Conservation (phyloP, 495 filamentous ascomycete genomes). For the Penicillium goetzii region DNA sequence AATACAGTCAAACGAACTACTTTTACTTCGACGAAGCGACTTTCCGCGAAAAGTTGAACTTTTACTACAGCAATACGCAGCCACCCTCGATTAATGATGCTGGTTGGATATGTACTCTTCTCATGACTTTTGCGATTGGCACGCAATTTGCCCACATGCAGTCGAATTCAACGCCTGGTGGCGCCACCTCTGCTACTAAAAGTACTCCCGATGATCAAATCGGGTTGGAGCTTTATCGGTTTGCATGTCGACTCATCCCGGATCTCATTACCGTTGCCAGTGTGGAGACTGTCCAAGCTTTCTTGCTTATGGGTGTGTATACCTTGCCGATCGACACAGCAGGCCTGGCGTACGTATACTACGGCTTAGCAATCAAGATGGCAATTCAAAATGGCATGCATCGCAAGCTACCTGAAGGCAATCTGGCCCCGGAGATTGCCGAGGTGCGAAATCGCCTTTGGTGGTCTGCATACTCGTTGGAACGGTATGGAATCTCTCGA, state of each 20-base stretch:
- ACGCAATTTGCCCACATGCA: slow-evolving; percentile 31
- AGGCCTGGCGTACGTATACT: not conserved
- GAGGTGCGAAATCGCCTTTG: slow-evolving; percentile 1
- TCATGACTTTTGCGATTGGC: slow-evolving; percentile 29
- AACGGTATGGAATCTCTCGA: not conserved
- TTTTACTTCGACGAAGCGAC: not conserved
- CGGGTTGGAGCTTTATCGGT: not conserved
- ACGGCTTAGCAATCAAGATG: not conserved
- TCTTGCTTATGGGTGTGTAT: not conserved
- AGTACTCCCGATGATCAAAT: not conserved
- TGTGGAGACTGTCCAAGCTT: slow-evolving; percentile 3
- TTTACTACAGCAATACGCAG: not conserved
- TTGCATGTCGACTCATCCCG: not conserved
- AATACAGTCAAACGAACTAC: not conserved
- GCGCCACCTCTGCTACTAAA: not conserved
- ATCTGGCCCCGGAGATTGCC: not conserved
- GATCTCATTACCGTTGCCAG: not conserved
- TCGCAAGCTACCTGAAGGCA: slow-evolving; percentile 1
- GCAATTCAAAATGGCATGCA: slow-evolving; percentile 2
- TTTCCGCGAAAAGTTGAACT: not conserved
- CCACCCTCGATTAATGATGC: slow-evolving; percentile 20
- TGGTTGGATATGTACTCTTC: slow-evolving; percentile 29
- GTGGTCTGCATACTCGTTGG: slow-evolving; percentile 3
- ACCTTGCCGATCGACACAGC: not conserved
- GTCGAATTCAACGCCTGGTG: slow-evolving; percentile 2